These are phyloP conservation scores for Zymoseptoria passerinii DNA, from an alignment of 2,329 filamentous ascomycete genomes.

Conservation along the genomic window DNA sequence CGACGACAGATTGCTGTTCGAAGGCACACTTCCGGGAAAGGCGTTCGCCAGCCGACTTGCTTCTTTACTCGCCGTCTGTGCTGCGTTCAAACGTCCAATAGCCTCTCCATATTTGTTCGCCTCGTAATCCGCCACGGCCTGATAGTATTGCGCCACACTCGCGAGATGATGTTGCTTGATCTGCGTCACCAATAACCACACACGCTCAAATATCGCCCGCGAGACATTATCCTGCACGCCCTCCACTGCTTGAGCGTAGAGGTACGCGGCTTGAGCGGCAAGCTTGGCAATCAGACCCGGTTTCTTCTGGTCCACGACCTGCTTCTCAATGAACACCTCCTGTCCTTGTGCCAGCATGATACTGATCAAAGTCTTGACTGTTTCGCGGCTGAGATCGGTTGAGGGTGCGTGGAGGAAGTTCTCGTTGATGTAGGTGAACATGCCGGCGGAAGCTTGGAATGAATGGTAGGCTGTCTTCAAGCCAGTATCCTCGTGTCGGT, in stretches of 20 bases:
- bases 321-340: slow-evolving; percentile 96
- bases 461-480: slow-evolving; percentile 97
- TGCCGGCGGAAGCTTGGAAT: slow-evolving; percentile 94
- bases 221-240: slow-evolving; percentile 87
- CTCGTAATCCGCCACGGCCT: slow-evolving; percentile 84
- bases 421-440: slow-evolving; percentile 99
- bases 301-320: slow-evolving; percentile 87
- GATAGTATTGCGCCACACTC: slow-evolving; percentile 86
- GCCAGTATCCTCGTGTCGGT: slow-evolving; percentile 81
- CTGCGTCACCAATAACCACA: slow-evolving; percentile 79
- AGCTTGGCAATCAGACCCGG: slow-evolving; percentile 84
- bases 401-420: slow-evolving; percentile 97
- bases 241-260: slow-evolving; percentile 82
- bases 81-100: slow-evolving; percentile 72
- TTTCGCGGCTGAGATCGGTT: slow-evolving; percentile 89
- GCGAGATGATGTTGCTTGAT: slow-evolving; percentile 74
- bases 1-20: slow-evolving; percentile 72
- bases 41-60: slow-evolving; percentile 66
- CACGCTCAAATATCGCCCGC: slow-evolving; percentile 86
- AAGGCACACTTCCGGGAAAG: slow-evolving; percentile 71
- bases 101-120: slow-evolving; percentile 78
- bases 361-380: slow-evolving; percentile 86
- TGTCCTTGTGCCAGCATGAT: slow-evolving; percentile 94
- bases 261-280: slow-evolving; percentile 77
- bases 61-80: slow-evolving; percentile 69